Conservation (phyloP, 2,329 filamentous ascomycete species). For the Camillea tinctor region DNA sequence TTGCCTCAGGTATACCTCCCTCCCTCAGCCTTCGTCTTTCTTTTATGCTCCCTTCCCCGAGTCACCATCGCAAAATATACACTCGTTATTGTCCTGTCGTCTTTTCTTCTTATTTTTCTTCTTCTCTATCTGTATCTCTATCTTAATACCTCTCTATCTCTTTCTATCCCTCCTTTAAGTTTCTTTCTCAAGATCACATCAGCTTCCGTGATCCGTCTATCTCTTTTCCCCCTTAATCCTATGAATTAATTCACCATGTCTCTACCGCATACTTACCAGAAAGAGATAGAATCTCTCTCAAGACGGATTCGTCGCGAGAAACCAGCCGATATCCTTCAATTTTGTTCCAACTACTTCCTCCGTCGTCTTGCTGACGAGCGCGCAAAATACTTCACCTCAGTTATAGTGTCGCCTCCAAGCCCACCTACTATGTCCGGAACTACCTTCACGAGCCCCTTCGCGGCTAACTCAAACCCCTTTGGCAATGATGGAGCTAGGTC, state of each 20-base stretch:
- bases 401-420: slow-evolving; percentile 34
- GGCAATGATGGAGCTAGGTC: slow-evolving; percentile 49
- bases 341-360: slow-evolving; percentile 68
- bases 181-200: not conserved
- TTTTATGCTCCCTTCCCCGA: slow-evolving; percentile 9
- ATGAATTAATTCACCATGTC: slow-evolving; percentile 34
- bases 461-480: slow-evolving; percentile 71
- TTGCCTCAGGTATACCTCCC: slow-evolving; percentile 1
- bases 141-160: not conserved
- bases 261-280: slow-evolving; percentile 55
- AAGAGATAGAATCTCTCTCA: slow-evolving; percentile 63
- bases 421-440: slow-evolving; percentile 65
- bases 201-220: not conserved
- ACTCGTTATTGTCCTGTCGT: slow-evolving; percentile 7
- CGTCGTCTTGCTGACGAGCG: slow-evolving; percentile 65
- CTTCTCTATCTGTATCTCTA: not conserved
- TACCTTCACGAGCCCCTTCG: slow-evolving; percentile 72
- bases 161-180: not conserved
- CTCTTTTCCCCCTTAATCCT: slow-evolving; percentile 1
- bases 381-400: slow-evolving; percentile 46
- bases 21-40: slow-evolving; percentile 4
- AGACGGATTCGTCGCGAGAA: slow-evolving; percentile 57
- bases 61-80: slow-evolving; percentile 3
- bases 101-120: slow-evolving; percentile 3
- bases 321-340: slow-evolving; percentile 65